Base-by-base conservation (phyloP, 805 yeast genomes). In the Helenozyma rhizophorensis region DNA sequence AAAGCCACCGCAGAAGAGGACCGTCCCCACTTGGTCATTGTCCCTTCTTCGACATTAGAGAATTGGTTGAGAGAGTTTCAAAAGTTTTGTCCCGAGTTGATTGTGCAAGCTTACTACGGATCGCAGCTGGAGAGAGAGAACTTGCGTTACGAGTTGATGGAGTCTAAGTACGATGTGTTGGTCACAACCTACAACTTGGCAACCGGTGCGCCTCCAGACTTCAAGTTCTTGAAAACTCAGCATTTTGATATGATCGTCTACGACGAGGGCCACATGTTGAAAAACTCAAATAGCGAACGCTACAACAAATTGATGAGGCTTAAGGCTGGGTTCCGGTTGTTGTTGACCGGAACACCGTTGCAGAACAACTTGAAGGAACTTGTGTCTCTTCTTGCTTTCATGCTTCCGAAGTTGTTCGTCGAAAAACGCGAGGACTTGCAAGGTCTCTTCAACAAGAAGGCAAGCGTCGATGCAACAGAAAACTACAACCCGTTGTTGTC, bases 201-300 rank as follows among this genome's bases (percentile, higher is more conserved):
- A 0, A 78, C 94, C 12, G 96, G 96, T 12, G 74, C 83, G 28
- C 81, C 86, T 45, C 73, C 74, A 28, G 99, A 93, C 57, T 77
- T 79, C 47, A 74, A 80, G 18, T 93, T 93, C 51, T 68, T 93
- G 47, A 78, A 78, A 51, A 70, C 74, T 42, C 77, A 80, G 49
- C 70, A 75, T 14, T 93, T 93, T 58, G 87, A 93, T 56, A 85
- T 83, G 45, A 78, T 95, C 40, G 90, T 93, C 1, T 93, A 86
- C 53, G 99, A 93, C 58, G 99, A 93, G 66, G 99, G 99, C 2
- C 99, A 93, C 58, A 80, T 93, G 85, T 69, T 93, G 47, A 93
- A 93, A 56, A 93, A 93, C 58, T 83, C 95, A 3, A 69, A 74
- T 39, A 76, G 93, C 19, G 97, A 90, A 50, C 72, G 99, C 47